Evolutionary conservation across 129 eudicot genomes (phyloP).

Genomic region (Artemisia argyi): DNA sequence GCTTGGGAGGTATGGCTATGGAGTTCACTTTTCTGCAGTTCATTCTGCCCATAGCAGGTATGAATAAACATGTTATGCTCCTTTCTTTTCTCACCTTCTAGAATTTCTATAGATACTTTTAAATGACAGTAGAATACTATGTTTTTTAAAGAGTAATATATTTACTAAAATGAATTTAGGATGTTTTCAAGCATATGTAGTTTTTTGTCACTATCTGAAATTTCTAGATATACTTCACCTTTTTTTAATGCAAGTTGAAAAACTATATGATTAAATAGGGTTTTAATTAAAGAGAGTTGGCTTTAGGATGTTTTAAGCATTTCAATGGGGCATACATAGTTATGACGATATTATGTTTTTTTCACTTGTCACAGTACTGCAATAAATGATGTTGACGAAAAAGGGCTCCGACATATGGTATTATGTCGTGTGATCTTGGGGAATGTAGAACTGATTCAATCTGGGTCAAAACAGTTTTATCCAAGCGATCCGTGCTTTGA

Average conservation of each 20-base stretch:
- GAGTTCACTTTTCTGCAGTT: conserved; percentile 73
- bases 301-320: too few relatives aligned
- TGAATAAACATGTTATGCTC: background rate
- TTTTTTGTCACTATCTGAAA: too few relatives aligned
- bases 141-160: too few relatives aligned
- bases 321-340: too few relatives aligned
- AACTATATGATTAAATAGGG: too few relatives aligned
- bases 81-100: background rate
- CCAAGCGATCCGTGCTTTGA: conserved; percentile 68
- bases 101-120: too few relatives aligned
- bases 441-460: conserved; percentile 63
- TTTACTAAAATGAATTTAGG: too few relatives aligned
- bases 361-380: conserved; percentile 48
- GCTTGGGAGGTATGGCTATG: conserved; percentile 56
- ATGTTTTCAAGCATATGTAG: too few relatives aligned
- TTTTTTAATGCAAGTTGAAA: too few relatives aligned
- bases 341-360: background rate
- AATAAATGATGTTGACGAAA: conserved; percentile 85
- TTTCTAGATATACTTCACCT: too few relatives aligned
- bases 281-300: too few relatives aligned
- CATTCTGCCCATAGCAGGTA: conserved; percentile 69
- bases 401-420: conserved; percentile 69
- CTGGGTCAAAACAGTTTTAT: conserved; percentile 73
- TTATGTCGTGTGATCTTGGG: conserved; percentile 96
- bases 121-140: too few relatives aligned